Base-by-base conservation (phyloP, 805 yeast species). In the Candida michaelii region DNA sequence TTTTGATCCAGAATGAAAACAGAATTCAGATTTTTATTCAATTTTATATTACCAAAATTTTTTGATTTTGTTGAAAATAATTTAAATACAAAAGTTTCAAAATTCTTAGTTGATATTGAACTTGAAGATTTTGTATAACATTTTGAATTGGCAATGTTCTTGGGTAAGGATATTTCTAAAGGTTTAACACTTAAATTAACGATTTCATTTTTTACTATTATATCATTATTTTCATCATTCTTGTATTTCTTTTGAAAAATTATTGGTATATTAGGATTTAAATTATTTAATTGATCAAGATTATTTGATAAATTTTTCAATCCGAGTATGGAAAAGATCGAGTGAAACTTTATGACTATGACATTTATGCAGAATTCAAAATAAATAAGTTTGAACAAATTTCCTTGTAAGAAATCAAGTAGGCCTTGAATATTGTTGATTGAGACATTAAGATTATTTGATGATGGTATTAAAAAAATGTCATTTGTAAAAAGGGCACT, bases 251-350 rank as follows among this genome's bases (percentile, higher is more conserved):
- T 44, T 34, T 44, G 47, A 25, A 46, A 46, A 42, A 42, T 48
- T 5, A 49, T 33, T 4, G 53, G 49, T 12, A 49, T 42, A 19
- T 39, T 37, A 18, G 52, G 43, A 30, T 32, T 44, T 15, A 48
- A 31, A 14, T 39, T 39, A 31, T 44, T 46, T 23, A 49, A 33
- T 16, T 44, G 53, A 33, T 49, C 53, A 3, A 49, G 27, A 35
- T 49, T 49, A 19, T 44, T 46, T n/a, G 49, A 46, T 13, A 44
- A 16, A 15, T 34, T 44, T 19, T 49, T 49, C 13, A 49, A 43
- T 8, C 50, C 50, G 15, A 46, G 30, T 1, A 42, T 31, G 10
- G 48, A 42, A 36, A 46, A 44, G 27, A 49, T 19, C 1, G 53
- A 48, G 27, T 46, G 42, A 17, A 44, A 46, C 27, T 46, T 46